Evolutionary conservation across 192 early-diverging fungal genomes (phyloP), one percentile per base, ranked within the genome.

Genomic region (Umbelopsis sp.): DNA sequence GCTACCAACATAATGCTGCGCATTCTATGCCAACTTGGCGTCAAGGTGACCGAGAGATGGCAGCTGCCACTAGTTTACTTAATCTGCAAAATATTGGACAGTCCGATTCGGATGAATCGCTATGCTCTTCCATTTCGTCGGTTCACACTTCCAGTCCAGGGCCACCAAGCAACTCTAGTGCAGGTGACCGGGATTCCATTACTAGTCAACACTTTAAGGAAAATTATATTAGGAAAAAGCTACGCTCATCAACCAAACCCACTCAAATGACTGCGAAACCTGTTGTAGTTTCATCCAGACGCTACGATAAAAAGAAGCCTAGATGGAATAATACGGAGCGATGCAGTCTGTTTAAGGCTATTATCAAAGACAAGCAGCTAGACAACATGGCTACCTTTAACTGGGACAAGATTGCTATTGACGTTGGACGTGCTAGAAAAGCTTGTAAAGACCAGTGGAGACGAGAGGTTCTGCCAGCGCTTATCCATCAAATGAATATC

Each of bases 361-460:
- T 77, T 69, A 72, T 77, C 2, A 69, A 69, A 22, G 76, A 77
- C 16, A 77, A 73, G 22, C 16, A 47, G 4, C 43, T 77, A 32
- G 72, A 77, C 69, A 59, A 77, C 66, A 73, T 77, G 68, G 45
- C 71, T 9, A 54, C 76, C 0, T 70, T 70, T 32, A 43, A 50
- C 7, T 77, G 76, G 76, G 76, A 77, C 51, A 59, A 69, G 0
- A 77, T 77, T 31, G 54, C 76, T 3, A 21, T 66, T 20, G 49
- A 47, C 5, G 76, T 77, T 20, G 76, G 76, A 2, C 65, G 68
- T 4, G 76, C 76, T 12, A 77, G 73, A 54, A 73, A 73, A 59
- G 76, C 76, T 20, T 77, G 76, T n/a, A 77, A 77, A 36, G 76
- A 77, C 31, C 76, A 77, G 41, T 77, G 76, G 76, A 56, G 71